A percentile compares a stretch with the other conserved stretches of the same genome.
These are phyloP conservation scores for Epichloe brachyelytri DNA, from an alignment of 2,329 filamentous ascomycete genomes.

Conservation along the genomic window DNA sequence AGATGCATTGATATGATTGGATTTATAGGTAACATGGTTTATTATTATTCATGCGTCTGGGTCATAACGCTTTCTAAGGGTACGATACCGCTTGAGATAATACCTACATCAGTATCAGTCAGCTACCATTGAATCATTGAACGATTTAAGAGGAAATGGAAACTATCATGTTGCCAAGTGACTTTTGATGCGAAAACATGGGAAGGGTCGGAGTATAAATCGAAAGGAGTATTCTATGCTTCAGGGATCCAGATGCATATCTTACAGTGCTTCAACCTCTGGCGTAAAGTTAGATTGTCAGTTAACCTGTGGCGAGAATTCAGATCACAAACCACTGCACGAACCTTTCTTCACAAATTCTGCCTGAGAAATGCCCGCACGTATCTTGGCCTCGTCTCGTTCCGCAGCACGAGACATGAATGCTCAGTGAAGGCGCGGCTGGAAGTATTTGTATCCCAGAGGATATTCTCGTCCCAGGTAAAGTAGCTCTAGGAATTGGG, in stretches of 20 bases:
- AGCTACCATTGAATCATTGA: not conserved
- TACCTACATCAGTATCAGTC: conserved; percentile 42
- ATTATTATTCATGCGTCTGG: conserved; percentile 16
- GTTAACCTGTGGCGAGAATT: not conserved
- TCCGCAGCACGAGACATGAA: conserved; percentile 66
- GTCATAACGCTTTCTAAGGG: conserved; percentile 70
- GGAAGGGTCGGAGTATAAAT: not conserved
- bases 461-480: conserved; percentile 80
- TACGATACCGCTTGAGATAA: conserved; percentile 83
- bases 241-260: conserved; percentile 10
- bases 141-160: not conserved
- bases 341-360: conserved; percentile 89
- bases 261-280: conserved; percentile 91
- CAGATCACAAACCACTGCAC: conserved; percentile 3
- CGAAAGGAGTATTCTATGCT: not conserved
- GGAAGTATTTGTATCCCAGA: conserved; percentile 68
- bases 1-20: not conserved
- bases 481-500: conserved; percentile 54
- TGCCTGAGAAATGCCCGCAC: conserved; percentile 60
- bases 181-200: no score
- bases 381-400: conserved; percentile 62
- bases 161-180: not conserved
- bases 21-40: not conserved
- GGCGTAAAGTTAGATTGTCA: not conserved
- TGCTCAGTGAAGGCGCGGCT: conserved; percentile 67